Evolutionary conservation across 2,329 filamentous ascomycete species (phyloP), one percentile per base, ranked within the genome.

Genomic region (Sclerotinia borealis): DNA sequence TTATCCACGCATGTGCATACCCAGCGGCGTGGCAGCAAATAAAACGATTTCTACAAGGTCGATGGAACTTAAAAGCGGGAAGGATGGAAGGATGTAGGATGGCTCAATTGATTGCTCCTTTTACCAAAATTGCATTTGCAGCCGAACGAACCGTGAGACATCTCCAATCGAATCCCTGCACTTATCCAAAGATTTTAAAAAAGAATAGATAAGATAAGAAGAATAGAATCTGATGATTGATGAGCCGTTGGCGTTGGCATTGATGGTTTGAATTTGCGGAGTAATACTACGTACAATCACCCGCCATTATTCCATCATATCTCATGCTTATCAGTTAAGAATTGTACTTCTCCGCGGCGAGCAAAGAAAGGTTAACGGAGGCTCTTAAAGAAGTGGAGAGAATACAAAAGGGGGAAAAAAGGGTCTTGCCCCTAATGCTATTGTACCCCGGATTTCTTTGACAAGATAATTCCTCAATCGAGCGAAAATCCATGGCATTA

Each of bases 391-490:
- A 43, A 55, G 52, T 43, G 52, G 37, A 43, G 36, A 55, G 52
- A 43, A 15, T 17, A 19, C 31, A 36, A 50, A 29, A 50, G 29
- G 48, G 41, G 48, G 48, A 39, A 45, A 56, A 31, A 25, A 56
- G 52, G 52, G 52, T 43, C 27, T 45, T 22, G 13, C 39, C 27
- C 39, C 39, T 56, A 45, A 56, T 45, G 52, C 59, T 69, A n/a
- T n/a, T n/a, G n/a, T n/a, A 70, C 68, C 69, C 69, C 68, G 66
- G 68, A 69, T 70, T 68, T 69, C 64, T 68, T 59, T 69, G 69
- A 70, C 68, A 69, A 54, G 58, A 64, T 47, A 63, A 70, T 66
- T 68, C 65, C 68, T 69, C 61, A 61, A 63, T 66, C 43, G 60
- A 59, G 60, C 45, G 63, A 56, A 56, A 34, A 27, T 43, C 48